A percentile compares a stretch with the other conserved stretches of the same genome.
These are phyloP conservation scores for Saccharomycopsis olivae DNA, from an alignment of 805 yeast species.

Conservation along the genomic window DNA sequence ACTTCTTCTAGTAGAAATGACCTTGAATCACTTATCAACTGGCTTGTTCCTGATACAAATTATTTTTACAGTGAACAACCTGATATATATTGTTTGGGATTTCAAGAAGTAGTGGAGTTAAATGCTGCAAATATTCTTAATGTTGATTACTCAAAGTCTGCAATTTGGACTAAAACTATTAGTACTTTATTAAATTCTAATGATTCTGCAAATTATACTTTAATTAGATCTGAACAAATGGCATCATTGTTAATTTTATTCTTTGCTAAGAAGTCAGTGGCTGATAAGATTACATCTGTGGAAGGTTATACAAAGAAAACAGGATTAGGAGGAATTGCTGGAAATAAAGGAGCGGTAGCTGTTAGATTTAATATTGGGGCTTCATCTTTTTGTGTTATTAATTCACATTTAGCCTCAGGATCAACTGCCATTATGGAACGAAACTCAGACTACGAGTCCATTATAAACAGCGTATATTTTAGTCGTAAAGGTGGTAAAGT, in stretches of 20 bases:
- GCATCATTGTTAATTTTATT: constrained; percentile 56
- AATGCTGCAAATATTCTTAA: constrained; percentile 84
- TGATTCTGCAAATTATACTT: constrained; percentile 37
- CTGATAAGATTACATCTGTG: constrained; percentile 58
- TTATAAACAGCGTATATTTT: constrained; percentile 67
- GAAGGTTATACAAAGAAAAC: constrained; percentile 94
- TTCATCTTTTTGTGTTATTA: constrained; percentile 73
- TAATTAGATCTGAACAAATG: constrained; percentile 66
- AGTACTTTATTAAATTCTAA: constrained; percentile 36
- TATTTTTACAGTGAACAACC: constrained; percentile 35
- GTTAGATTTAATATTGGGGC: constrained; percentile 76
- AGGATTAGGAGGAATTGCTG: constrained; percentile 94
- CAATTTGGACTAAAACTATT: constrained; percentile 69
- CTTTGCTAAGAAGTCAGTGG: constrained; percentile 43
- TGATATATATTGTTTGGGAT: constrained; percentile 79
- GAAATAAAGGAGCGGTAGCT: constrained; percentile 95
- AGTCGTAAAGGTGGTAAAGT: constrained; percentile 53
- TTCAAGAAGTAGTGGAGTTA: constrained; percentile 89
- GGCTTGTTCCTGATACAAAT: constrained; percentile 75
- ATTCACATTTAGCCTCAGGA: constrained; percentile 94
- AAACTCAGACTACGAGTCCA: constrained; percentile 70
- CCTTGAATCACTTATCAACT: constrained; percentile 23
- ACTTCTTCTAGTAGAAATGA: constrained; percentile 18
- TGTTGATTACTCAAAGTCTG: constrained; percentile 70
- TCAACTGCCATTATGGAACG: constrained; percentile 71